Percentiles rank a stretch among this genome's conserved stretches.
phyloP scores from a whole-genome alignment of 1,284 basidiomycete species.

The Sporisorium reilianum region DNA sequence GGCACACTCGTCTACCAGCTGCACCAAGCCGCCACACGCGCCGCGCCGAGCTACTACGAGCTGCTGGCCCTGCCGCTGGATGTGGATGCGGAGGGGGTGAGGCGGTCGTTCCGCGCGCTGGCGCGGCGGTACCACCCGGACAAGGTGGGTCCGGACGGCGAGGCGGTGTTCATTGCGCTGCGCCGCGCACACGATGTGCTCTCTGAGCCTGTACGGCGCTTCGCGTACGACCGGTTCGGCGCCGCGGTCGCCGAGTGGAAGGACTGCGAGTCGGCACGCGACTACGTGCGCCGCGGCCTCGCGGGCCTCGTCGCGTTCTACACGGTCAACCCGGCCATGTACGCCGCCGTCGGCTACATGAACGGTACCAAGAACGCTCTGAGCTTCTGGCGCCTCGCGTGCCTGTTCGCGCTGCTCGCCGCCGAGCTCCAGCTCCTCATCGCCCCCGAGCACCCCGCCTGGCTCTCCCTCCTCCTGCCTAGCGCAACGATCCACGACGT shows the following conservation, averaged over 20 bases:
- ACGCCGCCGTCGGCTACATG: constrained; percentile 77
- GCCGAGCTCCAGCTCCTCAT: constrained; percentile 64
- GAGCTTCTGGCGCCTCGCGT: constrained; percentile 67
- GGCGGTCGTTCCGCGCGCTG: constrained; percentile 79
- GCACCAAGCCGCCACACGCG: constrained; percentile 73
- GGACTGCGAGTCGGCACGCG: constrained; percentile 76
- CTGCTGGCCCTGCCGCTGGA: constrained; percentile 76
- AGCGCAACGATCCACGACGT: constrained; percentile 79
- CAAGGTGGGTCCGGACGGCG: constrained; percentile 77
- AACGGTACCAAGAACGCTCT: constrained; percentile 73
- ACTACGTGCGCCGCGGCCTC: constrained; percentile 80
- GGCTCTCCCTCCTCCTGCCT: constrained; percentile 76
- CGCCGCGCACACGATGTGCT: constrained; percentile 83
- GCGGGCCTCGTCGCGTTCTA: constrained; percentile 79
- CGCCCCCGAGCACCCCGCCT: constrained; percentile 48
- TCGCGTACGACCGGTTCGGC: constrained; percentile 89
- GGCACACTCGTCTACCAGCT: constrained; percentile 79
- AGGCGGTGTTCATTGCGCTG: constrained; percentile 78
- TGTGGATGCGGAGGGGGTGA: constrained; percentile 78
- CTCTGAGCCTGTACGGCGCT: constrained; percentile 81
- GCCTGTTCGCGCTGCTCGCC: constrained; percentile 47
- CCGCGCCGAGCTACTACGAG: constrained; percentile 80
- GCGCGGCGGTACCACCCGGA: constrained; percentile 84
- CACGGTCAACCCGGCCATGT: constrained; percentile 75
- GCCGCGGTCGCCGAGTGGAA: constrained; percentile 79